Evolutionary conservation across 208 protist genomes (phyloP), one percentile per base, ranked within the genome.

Genomic region (Angomonas desouzai): DNA sequence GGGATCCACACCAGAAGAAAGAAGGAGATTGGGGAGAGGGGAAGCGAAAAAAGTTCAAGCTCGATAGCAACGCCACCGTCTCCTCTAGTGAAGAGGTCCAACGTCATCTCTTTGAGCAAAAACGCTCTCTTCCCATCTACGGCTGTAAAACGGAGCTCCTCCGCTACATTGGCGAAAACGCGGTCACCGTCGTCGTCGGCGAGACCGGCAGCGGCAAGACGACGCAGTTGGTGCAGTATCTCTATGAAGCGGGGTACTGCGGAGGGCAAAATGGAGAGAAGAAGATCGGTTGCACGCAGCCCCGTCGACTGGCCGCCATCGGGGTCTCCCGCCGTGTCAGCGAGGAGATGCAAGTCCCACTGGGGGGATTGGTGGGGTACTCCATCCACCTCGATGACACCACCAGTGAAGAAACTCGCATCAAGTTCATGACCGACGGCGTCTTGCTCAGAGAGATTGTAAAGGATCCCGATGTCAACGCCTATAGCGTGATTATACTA

Each of bases 401-500:
- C 11, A 91, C 81, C 36, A 77, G 62, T 0, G 79, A 76, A 1
- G 69, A 97, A 23, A 98, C 95, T n/a, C 55, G 66, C n/a, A 83
- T 98, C 7, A 94, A 97, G 63, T 98, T 97, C 72, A 94, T 98
- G 86, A 99, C 97, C 6, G 97, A 98, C 64, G 97, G 97, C 49
- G 93, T 99, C 65, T 81, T 99, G 18, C 76, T 99, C 20, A 87
- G 97, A 51, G 96, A 98, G 70, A 72, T 97, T 1, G 80, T 98
- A 47, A 68, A 82, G 9, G 94, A 98, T 70, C 74, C 87, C 1
- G 55, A 79, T 16, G 73, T 99, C 10, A 38, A 66, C 22, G 64
- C 49, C 43, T 99, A 99, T 79, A 94, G 79, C 63, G 88, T 98
- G n/a, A 92, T 99, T 48, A 98, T 99, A 33, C 83, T 99, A 3